Evolutionary conservation across 2,329 filamentous ascomycete genomes (phyloP).

Genomic region (Penicillium sp.): DNA sequence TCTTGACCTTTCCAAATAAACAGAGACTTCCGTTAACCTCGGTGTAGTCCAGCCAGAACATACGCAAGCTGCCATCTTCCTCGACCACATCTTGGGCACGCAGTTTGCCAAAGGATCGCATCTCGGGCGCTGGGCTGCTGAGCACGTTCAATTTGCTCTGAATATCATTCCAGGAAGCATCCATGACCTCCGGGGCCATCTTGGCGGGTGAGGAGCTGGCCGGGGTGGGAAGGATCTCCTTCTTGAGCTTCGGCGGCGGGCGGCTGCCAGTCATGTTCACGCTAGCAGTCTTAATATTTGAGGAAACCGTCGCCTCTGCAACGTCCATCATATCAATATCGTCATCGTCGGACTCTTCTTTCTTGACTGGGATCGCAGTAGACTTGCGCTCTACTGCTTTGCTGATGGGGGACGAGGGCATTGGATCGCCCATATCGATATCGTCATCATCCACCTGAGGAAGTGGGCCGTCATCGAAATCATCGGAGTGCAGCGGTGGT

Average conservation of each 20-base stretch:
- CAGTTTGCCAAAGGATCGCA: conserved; percentile 73
- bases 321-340: conserved; percentile 87
- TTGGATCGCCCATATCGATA: conserved; percentile 81
- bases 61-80: conserved; percentile 83
- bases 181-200: conserved; percentile 63
- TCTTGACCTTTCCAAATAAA: conserved; percentile 92
- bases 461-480: conserved; percentile 59
- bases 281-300: conserved; percentile 66
- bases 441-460: conserved; percentile 69
- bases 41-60: conserved; percentile 97
- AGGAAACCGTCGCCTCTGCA: conserved; percentile 69
- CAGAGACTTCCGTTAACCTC: conserved; percentile 90
- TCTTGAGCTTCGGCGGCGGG: conserved; percentile 73
- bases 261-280: conserved; percentile 85
- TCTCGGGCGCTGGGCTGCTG: conserved; percentile 69
- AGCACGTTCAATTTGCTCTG: conserved; percentile 84
- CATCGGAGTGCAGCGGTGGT: conserved; percentile 49
- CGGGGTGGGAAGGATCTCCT: conserved; percentile 70
- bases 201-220: conserved; percentile 75
- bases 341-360: conserved; percentile 71
- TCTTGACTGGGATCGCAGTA: conserved; percentile 55
- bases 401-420: conserved; percentile 82
- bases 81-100: conserved; percentile 85
- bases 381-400: conserved; percentile 76
- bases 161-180: conserved; percentile 87